These are phyloP conservation scores for Ceratocystis destructans DNA, from an alignment of 2,329 filamentous ascomycete genomes.

Conservation along the genomic window DNA sequence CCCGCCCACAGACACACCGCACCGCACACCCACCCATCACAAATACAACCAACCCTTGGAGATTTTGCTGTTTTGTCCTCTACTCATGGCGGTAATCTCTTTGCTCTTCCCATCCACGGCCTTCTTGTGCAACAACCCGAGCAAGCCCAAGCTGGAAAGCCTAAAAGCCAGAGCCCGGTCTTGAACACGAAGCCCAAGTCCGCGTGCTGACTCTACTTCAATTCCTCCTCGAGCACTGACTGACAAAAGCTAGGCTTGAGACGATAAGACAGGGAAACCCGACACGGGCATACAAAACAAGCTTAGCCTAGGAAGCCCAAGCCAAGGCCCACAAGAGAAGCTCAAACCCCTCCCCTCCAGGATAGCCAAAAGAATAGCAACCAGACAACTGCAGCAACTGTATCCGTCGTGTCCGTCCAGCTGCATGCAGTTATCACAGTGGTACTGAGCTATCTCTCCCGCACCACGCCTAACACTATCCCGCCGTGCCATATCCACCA, in stretches of 20 bases:
- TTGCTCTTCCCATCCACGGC: too few species aligned
- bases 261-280: too few species aligned
- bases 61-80: background rate
- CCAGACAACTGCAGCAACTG: background rate
- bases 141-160: background rate
- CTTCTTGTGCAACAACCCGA: too few species aligned
- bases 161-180: background rate
- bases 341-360: background rate
- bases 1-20: background rate
- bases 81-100: background rate
- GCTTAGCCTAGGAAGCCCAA: too few species aligned
- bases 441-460: too few species aligned
- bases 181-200: background rate
- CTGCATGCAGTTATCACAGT: background rate
- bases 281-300: too few species aligned
- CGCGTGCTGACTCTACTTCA: background rate
- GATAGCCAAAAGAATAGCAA: background rate
- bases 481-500: too few species aligned
- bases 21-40: too few species aligned
- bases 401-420: background rate
- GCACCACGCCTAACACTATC: too few species aligned
- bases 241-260: background rate
- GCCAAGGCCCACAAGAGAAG: background rate
- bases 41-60: background rate
- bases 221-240: background rate